A percentile compares a stretch with the other conserved stretches of the same genome.
phyloP scores from a whole-genome alignment of 805 yeast species.

The Cyberlindnera mycetangii region DNA sequence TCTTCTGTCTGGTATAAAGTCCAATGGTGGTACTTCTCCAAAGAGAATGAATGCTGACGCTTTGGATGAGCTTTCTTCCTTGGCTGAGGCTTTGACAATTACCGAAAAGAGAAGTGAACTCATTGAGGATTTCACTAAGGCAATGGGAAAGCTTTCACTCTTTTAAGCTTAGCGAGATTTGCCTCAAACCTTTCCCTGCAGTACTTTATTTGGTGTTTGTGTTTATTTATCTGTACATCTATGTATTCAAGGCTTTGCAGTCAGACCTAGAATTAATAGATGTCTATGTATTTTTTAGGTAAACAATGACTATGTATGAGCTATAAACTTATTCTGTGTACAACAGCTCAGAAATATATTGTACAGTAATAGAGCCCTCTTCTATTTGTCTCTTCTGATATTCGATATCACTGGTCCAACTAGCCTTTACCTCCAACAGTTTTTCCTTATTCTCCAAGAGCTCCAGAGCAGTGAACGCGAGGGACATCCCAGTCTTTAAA shows the following conservation, averaged over 20 bases:
- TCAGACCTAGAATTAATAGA: no score
- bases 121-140: neutral
- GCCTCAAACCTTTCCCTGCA: no score
- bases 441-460: neutral
- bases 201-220: no score
- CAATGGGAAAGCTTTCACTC: neutral
- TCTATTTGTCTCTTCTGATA: neutral
- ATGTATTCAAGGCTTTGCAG: no score
- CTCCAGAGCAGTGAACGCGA: neutral
- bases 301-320: no score
- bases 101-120: neutral
- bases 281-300: no score
- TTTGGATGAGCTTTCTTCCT: neutral
- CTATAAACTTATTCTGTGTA: neutral
- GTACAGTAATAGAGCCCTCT: neutral
- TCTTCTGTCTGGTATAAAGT: neutral
- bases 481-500: constrained; percentile 2
- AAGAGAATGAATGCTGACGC: neutral
- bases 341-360: neutral
- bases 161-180: no score
- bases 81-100: neutral
- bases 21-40: neutral
- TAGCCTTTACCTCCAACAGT: neutral
- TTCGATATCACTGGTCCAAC: neutral
- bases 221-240: no score